Evolutionary conservation across 140 eudicot genomes (phyloP).

Genomic region (Anethum foeniculum): DNA sequence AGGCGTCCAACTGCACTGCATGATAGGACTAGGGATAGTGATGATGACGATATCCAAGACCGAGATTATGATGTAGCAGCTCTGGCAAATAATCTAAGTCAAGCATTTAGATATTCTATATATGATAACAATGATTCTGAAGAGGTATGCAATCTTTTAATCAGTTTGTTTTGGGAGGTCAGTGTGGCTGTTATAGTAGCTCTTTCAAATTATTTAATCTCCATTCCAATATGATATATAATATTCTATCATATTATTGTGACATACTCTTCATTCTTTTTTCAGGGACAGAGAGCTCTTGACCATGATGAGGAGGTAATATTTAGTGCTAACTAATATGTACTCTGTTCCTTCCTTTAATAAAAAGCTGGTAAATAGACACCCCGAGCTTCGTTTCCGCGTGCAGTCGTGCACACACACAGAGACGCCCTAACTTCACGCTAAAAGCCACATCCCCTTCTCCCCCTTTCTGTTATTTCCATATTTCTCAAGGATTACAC

Average conservation of each 20-base stretch:
- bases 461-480: background rate
- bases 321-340: background rate
- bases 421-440: background rate
- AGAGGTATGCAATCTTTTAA: slow-evolving; percentile 38
- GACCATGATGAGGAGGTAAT: slow-evolving; percentile 80
- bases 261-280: slow-evolving; percentile 2
- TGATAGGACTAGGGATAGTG: slow-evolving; percentile 81
- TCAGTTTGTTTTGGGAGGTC: background rate
- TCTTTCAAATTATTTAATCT: background rate
- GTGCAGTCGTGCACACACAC: too few species aligned
- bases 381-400: too few species aligned
- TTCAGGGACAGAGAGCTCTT: slow-evolving; percentile 61
- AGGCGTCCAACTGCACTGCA: slow-evolving; percentile 84
- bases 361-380: background rate
- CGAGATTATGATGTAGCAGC: slow-evolving; percentile 92
- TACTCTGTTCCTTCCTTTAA: background rate
- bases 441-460: background rate
- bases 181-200: background rate
- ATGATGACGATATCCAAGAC: slow-evolving; percentile 74
- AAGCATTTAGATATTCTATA: slow-evolving; percentile 63
- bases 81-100: slow-evolving; percentile 82
- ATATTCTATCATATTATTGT: background rate
- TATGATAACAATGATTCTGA: slow-evolving; percentile 65
- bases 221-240: background rate
- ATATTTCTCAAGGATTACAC: background rate